These are phyloP conservation scores for Fusarium sp. DNA, from an alignment of 2,329 filamentous ascomycete species.

Conservation along the genomic window DNA sequence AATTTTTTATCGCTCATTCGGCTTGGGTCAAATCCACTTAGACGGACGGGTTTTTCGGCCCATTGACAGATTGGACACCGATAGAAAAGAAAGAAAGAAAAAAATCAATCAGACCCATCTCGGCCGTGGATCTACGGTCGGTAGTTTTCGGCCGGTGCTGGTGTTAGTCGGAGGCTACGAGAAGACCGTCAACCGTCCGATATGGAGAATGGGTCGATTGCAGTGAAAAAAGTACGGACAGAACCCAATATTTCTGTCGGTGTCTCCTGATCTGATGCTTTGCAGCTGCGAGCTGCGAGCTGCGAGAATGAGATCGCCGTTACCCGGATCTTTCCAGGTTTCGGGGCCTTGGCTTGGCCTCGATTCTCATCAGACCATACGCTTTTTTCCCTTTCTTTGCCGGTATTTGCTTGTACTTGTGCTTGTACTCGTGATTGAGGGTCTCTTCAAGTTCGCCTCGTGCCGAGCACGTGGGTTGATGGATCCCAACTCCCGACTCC, in stretches of 20 bases:
- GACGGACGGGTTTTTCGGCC: constrained; percentile 5
- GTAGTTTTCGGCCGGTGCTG: constrained; percentile 46
- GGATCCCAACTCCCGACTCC: neutral
- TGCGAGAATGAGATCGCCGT: constrained; percentile 8
- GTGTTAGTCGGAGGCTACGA: constrained; percentile 18
- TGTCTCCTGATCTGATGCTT: constrained; percentile 30
- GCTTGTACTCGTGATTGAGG: too few relatives aligned
- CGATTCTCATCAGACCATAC: constrained; percentile 6
- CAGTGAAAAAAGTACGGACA: neutral
- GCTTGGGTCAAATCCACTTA: constrained; percentile 4
- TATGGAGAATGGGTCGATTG: constrained; percentile 26
- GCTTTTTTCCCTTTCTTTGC: neutral
- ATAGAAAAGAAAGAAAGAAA: neutral
- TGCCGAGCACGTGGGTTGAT: constrained; percentile 26
- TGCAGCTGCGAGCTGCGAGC: neutral
- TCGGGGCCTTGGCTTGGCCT: constrained; percentile 6
- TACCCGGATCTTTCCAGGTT: constrained; percentile 32
- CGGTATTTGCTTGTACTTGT: neutral
- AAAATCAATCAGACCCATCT: constrained; percentile 6
- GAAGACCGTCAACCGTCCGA: constrained; percentile 26
- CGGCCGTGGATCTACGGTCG: constrained; percentile 36
- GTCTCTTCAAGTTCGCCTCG: neutral
- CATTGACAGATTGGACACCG: neutral
- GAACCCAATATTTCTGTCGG: constrained; percentile 26
- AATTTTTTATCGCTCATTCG: constrained; percentile 35